Evolutionary conservation across 352 stramenopile genomes (phyloP).

Genomic region (Globisporangium spiculum): DNA sequence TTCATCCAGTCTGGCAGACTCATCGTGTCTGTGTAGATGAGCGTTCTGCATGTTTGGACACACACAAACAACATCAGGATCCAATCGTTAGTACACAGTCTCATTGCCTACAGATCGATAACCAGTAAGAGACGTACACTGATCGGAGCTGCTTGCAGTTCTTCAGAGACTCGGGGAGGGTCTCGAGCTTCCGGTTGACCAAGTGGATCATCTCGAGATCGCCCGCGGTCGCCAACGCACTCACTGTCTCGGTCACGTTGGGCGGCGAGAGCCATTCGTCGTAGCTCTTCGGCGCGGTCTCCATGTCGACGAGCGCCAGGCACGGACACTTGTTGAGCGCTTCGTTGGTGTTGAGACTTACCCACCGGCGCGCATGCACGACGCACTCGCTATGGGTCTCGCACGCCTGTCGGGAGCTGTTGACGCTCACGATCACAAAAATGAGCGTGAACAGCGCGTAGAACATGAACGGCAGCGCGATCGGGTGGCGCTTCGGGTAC

Average conservation of each 20-base stretch:
- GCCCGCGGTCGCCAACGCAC: conserved; percentile 21
- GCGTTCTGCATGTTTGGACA: conserved; percentile 17
- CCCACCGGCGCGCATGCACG: conserved; percentile 13
- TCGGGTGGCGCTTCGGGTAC: conserved; percentile 14
- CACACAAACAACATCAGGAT: not conserved
- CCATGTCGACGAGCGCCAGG: conserved; percentile 12
- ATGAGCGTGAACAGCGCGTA: conserved; percentile 8
- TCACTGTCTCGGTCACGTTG: conserved; percentile 30
- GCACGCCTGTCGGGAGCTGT: conserved; percentile 13
- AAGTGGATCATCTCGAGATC: conserved; percentile 32
- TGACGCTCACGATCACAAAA: conserved; percentile 19
- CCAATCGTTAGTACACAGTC: not conserved
- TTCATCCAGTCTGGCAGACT: conserved; percentile 36
- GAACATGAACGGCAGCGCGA: conserved; percentile 13
- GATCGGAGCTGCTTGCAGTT: conserved; percentile 28
- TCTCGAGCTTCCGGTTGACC: conserved; percentile 28
- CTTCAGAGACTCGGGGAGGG: conserved; percentile 27
- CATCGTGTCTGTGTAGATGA: conserved; percentile 39
- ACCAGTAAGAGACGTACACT: conserved; percentile 22
- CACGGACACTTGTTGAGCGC: conserved; percentile 17
- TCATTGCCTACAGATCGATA: not conserved
- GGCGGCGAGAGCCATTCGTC: conserved; percentile 29
- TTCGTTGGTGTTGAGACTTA: conserved; percentile 8
- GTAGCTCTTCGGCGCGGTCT: conserved; percentile 11
- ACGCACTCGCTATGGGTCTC: conserved; percentile 6